Evolutionary conservation across 2,329 filamentous ascomycete genomes (phyloP).

Genomic region (Trichoderma atroviride): DNA sequence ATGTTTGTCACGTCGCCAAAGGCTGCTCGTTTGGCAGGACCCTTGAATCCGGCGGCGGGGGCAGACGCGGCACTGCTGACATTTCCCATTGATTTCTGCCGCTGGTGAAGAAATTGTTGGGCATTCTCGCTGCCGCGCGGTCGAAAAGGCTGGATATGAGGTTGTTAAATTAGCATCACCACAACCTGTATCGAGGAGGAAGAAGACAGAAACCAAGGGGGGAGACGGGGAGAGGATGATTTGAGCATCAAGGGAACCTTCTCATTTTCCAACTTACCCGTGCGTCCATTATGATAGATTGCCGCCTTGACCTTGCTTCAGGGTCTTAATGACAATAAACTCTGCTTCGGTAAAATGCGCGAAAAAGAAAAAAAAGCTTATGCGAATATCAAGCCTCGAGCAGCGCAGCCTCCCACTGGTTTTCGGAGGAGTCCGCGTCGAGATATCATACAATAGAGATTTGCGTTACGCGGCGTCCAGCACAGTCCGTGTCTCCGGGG

Average conservation of each 20-base stretch:
- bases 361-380: constrained; percentile 24
- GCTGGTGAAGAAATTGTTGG: constrained; percentile 65
- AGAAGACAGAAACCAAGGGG: not conserved
- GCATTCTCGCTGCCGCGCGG: constrained; percentile 58
- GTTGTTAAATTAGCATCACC: not conserved
- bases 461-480: constrained; percentile 9
- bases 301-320: constrained; percentile 28
- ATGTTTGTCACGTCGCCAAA: constrained; percentile 84
- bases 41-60: constrained; percentile 39
- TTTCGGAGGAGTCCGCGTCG: constrained; percentile 20
- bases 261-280: constrained; percentile 36
- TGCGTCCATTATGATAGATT: constrained; percentile 39
- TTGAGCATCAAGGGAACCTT: not conserved
- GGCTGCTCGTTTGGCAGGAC: constrained; percentile 70
- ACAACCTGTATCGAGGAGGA: not conserved
- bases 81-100: constrained; percentile 77
- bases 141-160: constrained; percentile 42
- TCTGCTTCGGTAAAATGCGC: constrained; percentile 32
- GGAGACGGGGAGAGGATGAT: not conserved
- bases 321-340: constrained; percentile 28
- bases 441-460: constrained; percentile 29
- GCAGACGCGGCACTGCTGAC: constrained; percentile 42
- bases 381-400: constrained; percentile 21
- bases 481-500: constrained; percentile 10
- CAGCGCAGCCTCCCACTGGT: constrained; percentile 19